Evolutionary conservation across 441 rosid genomes (phyloP).

Genomic region (Heliophila coronopifolia): DNA sequence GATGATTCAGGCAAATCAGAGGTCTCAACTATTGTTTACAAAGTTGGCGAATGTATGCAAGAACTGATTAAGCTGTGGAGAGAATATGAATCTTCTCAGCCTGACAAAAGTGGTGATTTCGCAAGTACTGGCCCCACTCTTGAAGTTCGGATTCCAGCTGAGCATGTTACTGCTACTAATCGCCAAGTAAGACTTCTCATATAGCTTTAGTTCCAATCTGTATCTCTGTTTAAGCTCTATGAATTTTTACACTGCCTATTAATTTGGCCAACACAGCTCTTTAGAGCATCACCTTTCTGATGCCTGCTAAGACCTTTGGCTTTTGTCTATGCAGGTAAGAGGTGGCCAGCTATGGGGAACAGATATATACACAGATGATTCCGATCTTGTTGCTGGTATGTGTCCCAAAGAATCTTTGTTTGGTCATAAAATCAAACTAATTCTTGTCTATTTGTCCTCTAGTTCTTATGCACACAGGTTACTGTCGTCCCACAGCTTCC

Average conservation of each 20-base stretch:
- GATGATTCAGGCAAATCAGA: conserved; percentile 76
- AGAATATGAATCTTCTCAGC: conserved; percentile 66
- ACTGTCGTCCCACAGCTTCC: conserved; percentile 96
- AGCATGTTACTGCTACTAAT: conserved; percentile 97
- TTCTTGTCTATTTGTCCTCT: conserved; percentile 33
- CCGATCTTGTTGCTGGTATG: conserved; percentile 98
- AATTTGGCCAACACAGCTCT: conserved; percentile 6
- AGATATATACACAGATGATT: conserved; percentile 90
- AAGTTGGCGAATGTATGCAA: conserved; percentile 99
- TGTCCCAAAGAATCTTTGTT: conserved; percentile 16
- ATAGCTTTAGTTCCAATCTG: conserved; percentile 4
- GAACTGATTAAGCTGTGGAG: conserved; percentile 90
- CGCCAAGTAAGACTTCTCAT: conserved; percentile 70
- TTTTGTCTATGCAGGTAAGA: conserved; percentile 62
- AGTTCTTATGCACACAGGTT: conserved; percentile 99
- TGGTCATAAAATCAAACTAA: conserved; percentile 20
- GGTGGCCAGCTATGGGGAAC: conserved; percentile 99
- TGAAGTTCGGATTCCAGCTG: conserved; percentile 91
- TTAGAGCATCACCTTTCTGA: conserved; percentile 17
- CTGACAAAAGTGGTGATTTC: conserved; percentile 64
- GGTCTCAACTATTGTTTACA: conserved; percentile 72
- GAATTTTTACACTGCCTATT: background rate
- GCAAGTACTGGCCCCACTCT: conserved; percentile 75
- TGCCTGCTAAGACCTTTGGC: conserved; percentile 11
- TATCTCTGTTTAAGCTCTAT: background rate